Conservation (phyloP, 1,284 basidiomycete genomes). For the Ceratobasidium sp. region DNA sequence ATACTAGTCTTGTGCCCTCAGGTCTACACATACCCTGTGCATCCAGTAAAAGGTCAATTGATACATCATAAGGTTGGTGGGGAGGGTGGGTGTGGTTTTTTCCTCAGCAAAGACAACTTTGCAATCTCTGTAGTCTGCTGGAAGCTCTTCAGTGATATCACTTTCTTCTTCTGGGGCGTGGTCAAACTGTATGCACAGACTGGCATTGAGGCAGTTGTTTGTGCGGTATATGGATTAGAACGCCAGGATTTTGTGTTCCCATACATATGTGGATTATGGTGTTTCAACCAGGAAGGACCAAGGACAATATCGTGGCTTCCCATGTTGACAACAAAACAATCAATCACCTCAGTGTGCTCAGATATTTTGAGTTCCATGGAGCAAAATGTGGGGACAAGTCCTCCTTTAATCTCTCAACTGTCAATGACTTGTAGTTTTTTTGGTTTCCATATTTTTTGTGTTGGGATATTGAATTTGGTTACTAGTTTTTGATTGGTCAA, state of each 20-base stretch:
- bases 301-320: constrained; percentile 43
- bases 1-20: too few relatives aligned
- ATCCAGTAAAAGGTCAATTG: constrained; percentile 43
- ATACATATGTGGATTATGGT: constrained; percentile 46
- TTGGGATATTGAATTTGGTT: background rate
- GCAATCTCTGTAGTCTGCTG: constrained; percentile 45
- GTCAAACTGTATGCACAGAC: background rate
- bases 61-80: constrained; percentile 47
- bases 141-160: background rate
- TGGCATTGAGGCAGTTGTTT: background rate
- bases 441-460: background rate
- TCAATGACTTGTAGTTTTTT: constrained; percentile 3
- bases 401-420: background rate
- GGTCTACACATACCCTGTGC: too few relatives aligned
- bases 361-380: background rate
- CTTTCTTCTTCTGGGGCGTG: too few relatives aligned
- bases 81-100: constrained; percentile 45
- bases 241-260: constrained; percentile 32
- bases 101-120: constrained; percentile 46
- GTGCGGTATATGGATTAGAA: background rate
- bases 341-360: background rate
- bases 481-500: constrained; percentile 18
- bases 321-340: constrained; percentile 13
- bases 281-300: constrained; percentile 48
- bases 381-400: background rate